Conservation (phyloP, 176 grass and related monocot genomes). For the Oryza punctata region DNA sequence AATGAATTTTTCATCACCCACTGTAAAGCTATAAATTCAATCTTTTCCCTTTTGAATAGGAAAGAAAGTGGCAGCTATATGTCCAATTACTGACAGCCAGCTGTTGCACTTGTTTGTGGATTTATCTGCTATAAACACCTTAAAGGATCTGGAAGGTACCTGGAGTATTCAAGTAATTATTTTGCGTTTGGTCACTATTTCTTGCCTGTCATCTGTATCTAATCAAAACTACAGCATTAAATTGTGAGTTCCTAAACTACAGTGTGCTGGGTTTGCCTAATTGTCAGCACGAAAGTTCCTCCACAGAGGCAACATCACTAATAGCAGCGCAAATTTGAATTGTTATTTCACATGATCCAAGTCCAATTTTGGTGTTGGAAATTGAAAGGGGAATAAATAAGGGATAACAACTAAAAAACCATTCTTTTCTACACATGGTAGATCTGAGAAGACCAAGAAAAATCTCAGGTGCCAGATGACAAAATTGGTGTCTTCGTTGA, state of each 20-base stretch:
- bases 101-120: not conserved
- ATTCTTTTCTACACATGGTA: not conserved
- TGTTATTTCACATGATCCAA: not conserved
- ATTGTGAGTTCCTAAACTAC: not conserved
- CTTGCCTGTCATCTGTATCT: constrained; percentile 3
- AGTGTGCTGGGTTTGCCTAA: not conserved
- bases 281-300: constrained; percentile 4
- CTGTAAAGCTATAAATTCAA: not conserved
- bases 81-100: not conserved
- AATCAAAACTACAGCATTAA: not conserved
- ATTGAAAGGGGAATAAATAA: not conserved
- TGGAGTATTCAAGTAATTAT: constrained; percentile 4
- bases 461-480: not conserved
- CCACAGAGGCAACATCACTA: not conserved
- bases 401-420: not conserved
- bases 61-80: not conserved
- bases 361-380: constrained; percentile 29
- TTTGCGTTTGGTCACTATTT: not conserved
- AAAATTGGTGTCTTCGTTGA: not conserved
- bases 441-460: not conserved
- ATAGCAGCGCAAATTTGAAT: not conserved
- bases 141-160: not conserved
- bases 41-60: not conserved
- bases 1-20: not conserved
- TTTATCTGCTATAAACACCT: not conserved